Conservation (phyloP, 2,329 filamentous ascomycete species). For the Colletotrichum neosansevieriae region DNA sequence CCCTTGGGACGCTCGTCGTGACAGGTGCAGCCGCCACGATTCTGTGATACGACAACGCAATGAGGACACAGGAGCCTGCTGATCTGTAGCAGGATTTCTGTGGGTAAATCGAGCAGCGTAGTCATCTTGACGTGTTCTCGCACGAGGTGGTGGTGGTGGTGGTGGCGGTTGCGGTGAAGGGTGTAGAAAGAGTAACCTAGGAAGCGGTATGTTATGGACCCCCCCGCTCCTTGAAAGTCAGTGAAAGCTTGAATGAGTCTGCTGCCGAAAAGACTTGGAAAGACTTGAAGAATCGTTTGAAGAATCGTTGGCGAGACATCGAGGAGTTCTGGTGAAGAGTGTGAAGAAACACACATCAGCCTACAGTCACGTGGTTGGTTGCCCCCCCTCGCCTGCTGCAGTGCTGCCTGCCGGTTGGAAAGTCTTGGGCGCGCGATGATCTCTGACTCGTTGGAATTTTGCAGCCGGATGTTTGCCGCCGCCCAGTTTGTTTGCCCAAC, state of each 20-base stretch:
- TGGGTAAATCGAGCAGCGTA: not conserved
- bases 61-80: constrained; percentile 16
- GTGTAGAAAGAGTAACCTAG: too few species aligned
- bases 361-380: too few species aligned
- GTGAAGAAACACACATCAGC: not conserved
- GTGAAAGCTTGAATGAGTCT: too few species aligned
- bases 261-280: too few species aligned
- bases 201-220: too few species aligned
- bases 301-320: too few species aligned
- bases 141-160: not conserved
- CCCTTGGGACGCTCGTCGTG: constrained; percentile 5
- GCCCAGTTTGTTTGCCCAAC: too few species aligned
- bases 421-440: too few species aligned
- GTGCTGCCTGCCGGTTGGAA: not conserved
- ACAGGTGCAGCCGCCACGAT: constrained; percentile 5
- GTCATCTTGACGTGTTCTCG: constrained; percentile 2
- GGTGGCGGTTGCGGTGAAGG: not conserved
- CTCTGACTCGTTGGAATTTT: too few species aligned
- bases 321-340: not conserved
- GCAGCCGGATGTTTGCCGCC: too few species aligned
- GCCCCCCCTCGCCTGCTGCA: not conserved
- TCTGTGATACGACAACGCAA: constrained; percentile 8
- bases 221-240: too few species aligned
- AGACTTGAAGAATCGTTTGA: too few species aligned
- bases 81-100: constrained; percentile 17